phyloP scores from a whole-genome alignment of 306 rosid genomes.

The Vigna trinervia region DNA sequence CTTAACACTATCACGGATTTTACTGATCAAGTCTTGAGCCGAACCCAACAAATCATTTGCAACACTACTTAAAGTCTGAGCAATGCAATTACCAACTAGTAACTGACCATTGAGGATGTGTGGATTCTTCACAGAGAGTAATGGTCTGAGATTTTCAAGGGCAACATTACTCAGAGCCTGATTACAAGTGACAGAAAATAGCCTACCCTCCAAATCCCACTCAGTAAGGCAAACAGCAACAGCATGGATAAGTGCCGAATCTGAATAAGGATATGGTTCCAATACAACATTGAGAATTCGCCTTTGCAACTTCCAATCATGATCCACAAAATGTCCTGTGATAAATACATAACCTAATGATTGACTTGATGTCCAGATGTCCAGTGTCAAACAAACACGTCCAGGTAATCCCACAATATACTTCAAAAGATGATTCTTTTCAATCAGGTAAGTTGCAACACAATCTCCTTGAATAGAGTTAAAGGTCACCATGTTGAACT shows the following conservation, averaged over 20 bases:
- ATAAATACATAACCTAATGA: slow-evolving; percentile 91
- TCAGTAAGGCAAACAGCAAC: slow-evolving; percentile 91
- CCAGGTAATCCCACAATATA: slow-evolving; percentile 79
- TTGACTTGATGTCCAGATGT: slow-evolving; percentile 78
- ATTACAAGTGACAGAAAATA: slow-evolving; percentile 79
- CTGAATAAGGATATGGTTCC: slow-evolving; percentile 94
- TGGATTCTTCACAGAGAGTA: slow-evolving; percentile 79
- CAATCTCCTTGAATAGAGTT: slow-evolving; percentile 96
- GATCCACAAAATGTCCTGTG: slow-evolving; percentile 86
- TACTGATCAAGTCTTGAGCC: slow-evolving; percentile 57
- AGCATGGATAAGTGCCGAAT: slow-evolving; percentile 77
- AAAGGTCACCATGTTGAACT: slow-evolving; percentile 86
- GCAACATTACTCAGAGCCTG: slow-evolving; percentile 58
- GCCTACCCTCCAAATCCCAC: slow-evolving; percentile 79
- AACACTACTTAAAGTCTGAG: slow-evolving; percentile 71
- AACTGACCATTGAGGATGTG: slow-evolving; percentile 82
- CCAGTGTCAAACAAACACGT: slow-evolving; percentile 87
- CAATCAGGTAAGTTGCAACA: slow-evolving; percentile 82
- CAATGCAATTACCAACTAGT: slow-evolving; percentile 80
- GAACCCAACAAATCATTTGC: slow-evolving; percentile 71
- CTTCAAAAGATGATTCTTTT: slow-evolving; percentile 72
- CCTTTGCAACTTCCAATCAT: slow-evolving; percentile 87
- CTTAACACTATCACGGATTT: slow-evolving; percentile 82
- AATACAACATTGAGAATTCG: slow-evolving; percentile 90
- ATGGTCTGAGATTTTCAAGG: slow-evolving; percentile 76